Base-by-base conservation (phyloP, 2,329 filamentous ascomycete species). In the Paecilomyces sp. region DNA sequence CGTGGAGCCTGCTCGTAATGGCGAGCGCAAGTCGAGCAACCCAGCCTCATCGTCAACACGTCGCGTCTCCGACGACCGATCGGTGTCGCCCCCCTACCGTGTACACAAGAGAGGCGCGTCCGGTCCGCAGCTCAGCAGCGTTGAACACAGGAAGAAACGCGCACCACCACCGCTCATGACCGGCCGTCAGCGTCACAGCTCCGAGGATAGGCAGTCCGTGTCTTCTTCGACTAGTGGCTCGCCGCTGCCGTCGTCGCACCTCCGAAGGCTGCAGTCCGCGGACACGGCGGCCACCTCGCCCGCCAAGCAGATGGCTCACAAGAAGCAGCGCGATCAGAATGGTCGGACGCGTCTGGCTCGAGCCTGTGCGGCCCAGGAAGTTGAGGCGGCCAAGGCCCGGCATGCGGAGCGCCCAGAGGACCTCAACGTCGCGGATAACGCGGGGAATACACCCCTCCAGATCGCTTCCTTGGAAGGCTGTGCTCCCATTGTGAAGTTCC, bases 361-460 rank as follows among this genome's bases (percentile, higher is more conserved):
- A 64, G 92, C 93, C 30, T 96, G 92, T 73, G 90, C 92, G 41
- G 87, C 88, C 66, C 91, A 92, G 56, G 91, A 95, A 70, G 84
- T 94, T 58, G 90, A 93, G 1, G 80, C 82, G 9, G 92, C 91
- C 15, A 92, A 90, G 72, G 83, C 85, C 66, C 85, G 90, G 63
- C 83, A 92, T 33, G 80, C 83, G 8, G 90, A 95, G 70, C 85
- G 92, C 22, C 92, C 91, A 0, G 90, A 95, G 63, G 92, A 97
- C 73, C 76, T 97, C 58, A 90, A 99, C 66, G 84, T 92, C 60
- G 86, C 90, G 25, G 94, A 99, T 70, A 95, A 96, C 71, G 94
- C 94, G 13, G 91, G 91, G n/a, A 97, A 97, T 69, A 95, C 93
- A 0, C 94, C 94, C 25, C 80, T 99, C 34, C 94, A 99, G 74